Percentiles rank a stretch among this genome's conserved stretches.
Conservation (phyloP, 2,329 filamentous ascomycete species). For the Orbilia javanica region DNA sequence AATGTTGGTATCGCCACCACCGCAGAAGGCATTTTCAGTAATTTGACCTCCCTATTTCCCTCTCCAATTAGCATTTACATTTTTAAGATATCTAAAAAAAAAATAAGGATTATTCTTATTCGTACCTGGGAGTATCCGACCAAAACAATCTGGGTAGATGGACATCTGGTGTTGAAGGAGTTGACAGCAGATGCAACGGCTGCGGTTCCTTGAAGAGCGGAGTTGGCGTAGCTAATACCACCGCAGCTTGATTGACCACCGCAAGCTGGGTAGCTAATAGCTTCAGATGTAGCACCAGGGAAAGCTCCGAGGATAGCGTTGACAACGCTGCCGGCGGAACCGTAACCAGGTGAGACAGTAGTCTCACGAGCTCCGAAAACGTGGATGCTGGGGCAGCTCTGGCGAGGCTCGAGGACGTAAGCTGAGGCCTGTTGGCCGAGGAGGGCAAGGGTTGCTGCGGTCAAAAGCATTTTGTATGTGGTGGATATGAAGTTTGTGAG, state of each 20-base stretch:
- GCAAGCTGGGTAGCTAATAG: slow-evolving; percentile 74
- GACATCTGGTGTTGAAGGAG: slow-evolving; percentile 71
- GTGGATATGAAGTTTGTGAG: background rate
- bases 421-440: slow-evolving; percentile 54
- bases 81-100: background rate
- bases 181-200: slow-evolving; percentile 74
- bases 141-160: slow-evolving; percentile 72
- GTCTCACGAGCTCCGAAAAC: slow-evolving; percentile 71
- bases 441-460: slow-evolving; percentile 51
- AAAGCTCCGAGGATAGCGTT: slow-evolving; percentile 69
- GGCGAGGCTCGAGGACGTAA: slow-evolving; percentile 35
- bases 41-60: slow-evolving; percentile 72
- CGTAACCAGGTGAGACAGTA: slow-evolving; percentile 69
- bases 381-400: slow-evolving; percentile 67
- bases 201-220: slow-evolving; percentile 71
- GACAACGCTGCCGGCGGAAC: slow-evolving; percentile 69
- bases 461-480: slow-evolving; percentile 50
- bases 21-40: slow-evolving; percentile 74
- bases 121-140: slow-evolving; percentile 74
- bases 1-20: slow-evolving; percentile 69
- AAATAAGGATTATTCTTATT: background rate
- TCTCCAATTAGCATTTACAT: background rate
- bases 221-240: slow-evolving; percentile 72
- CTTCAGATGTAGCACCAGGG: slow-evolving; percentile 70
- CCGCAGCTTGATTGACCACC: slow-evolving; percentile 73